phyloP scores from a whole-genome alignment of 768 basidiomycete genomes.

The Russula ochroleuca region DNA sequence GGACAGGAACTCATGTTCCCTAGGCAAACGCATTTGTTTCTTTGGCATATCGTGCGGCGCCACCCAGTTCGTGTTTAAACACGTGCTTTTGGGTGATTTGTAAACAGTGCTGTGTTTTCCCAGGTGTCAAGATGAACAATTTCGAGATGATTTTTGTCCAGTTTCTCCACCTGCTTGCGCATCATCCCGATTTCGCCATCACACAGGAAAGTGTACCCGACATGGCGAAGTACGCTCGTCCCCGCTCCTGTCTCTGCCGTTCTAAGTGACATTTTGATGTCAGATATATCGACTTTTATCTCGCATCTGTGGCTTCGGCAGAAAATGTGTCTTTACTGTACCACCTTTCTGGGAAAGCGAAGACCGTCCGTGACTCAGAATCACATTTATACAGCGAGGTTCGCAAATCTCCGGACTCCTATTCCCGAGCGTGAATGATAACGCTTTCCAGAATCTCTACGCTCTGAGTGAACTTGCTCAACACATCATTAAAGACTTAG shows the following conservation, averaged over 20 bases:
- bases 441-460: conserved; percentile 70
- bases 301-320: conserved; percentile 67
- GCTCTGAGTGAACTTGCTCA: conserved; percentile 85
- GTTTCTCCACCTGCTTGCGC: conserved; percentile 80
- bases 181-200: conserved; percentile 87
- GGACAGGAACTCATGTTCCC: neutral
- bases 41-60: conserved; percentile 24
- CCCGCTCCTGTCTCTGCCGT: neutral
- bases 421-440: conserved; percentile 4
- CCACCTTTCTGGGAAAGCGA: conserved; percentile 74
- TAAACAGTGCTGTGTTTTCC: neutral
- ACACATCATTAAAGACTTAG: conserved; percentile 71
- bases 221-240: conserved; percentile 65
- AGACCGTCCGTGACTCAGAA: conserved; percentile 80
- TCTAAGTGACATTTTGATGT: conserved; percentile 9
- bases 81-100: neutral
- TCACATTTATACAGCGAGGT: conserved; percentile 70
- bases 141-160: conserved; percentile 84
- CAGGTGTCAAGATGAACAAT: conserved; percentile 56
- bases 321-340: conserved; percentile 85
- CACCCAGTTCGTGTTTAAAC: conserved; percentile 13
- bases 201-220: conserved; percentile 65
- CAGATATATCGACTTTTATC: conserved; percentile 88
- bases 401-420: conserved; percentile 14
- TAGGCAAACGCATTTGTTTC: conserved; percentile 21